Percentiles rank a stretch among this genome's conserved stretches.
These are phyloP conservation scores for Scedosporium apiospermum DNA, from an alignment of 2,329 filamentous ascomycete genomes.

Conservation along the genomic window DNA sequence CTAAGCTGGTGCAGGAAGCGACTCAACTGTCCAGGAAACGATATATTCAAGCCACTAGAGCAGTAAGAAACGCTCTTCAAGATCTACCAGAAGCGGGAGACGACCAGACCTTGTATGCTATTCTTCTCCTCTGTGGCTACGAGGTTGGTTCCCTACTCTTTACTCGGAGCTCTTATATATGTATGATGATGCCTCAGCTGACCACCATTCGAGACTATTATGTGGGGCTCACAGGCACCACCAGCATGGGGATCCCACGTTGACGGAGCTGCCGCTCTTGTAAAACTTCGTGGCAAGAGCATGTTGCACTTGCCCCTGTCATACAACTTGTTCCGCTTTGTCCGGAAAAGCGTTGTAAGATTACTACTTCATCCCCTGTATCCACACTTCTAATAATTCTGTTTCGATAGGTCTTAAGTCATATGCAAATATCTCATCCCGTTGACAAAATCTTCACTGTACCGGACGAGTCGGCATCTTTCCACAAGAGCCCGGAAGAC, in stretches of 20 bases:
- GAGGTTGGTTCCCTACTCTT: conserved; percentile 7
- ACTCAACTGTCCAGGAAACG: conserved; percentile 2
- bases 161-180: neutral
- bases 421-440: conserved; percentile 3
- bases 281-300: neutral
- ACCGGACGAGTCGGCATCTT: neutral
- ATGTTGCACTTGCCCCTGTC: neutral
- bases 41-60: conserved; percentile 7
- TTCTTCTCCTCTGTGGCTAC: conserved; percentile 9
- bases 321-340: conserved; percentile 8
- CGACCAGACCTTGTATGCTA: conserved; percentile 8
- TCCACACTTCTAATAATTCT: neutral
- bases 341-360: conserved; percentile 9
- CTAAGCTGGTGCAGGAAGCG: neutral
- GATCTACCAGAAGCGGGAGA: neutral
- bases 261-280: conserved; percentile 6
- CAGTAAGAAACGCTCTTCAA: conserved; percentile 5
- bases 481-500: neutral
- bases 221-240: neutral
- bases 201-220: conserved; percentile 6
- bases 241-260: conserved; percentile 7
- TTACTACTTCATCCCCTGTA: neutral
- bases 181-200: neutral
- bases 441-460: conserved; percentile 2
- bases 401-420: conserved; percentile 1